A percentile compares a stretch with the other conserved stretches of the same genome.
These are phyloP conservation scores for Geotrichum klebahnii DNA, from an alignment of 1,139 yeast genomes.

Conservation along the genomic window DNA sequence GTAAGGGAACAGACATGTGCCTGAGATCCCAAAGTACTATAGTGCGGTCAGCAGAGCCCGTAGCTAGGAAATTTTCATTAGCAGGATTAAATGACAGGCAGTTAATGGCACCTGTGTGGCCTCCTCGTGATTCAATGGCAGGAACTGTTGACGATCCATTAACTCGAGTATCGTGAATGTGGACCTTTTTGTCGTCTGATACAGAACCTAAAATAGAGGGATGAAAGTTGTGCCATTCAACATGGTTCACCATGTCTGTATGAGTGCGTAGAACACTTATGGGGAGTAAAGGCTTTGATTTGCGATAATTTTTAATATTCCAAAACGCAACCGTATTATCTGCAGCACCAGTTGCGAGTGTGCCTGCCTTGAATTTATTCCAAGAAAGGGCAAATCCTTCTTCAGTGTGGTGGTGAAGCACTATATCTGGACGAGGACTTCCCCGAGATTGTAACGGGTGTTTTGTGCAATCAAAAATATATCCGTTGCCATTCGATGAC, in stretches of 20 bases:
- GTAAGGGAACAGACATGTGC: conserved; percentile 32
- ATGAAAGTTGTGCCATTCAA: conserved; percentile 46
- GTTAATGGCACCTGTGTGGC: conserved; percentile 51
- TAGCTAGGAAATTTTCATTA: conserved; percentile 54
- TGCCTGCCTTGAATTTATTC: conserved; percentile 39
- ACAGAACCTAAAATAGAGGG: conserved; percentile 65
- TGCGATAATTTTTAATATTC: conserved; percentile 43
- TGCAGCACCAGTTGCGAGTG: conserved; percentile 62
- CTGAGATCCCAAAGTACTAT: conserved; percentile 71
- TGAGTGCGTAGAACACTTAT: conserved; percentile 30
- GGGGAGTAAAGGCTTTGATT: conserved; percentile 24
- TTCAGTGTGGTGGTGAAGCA: conserved; percentile 54
- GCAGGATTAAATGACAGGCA: conserved; percentile 60
- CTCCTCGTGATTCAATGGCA: conserved; percentile 34
- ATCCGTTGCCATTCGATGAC: conserved; percentile 67
- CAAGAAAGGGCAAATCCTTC: conserved; percentile 76
- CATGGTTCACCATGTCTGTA: conserved; percentile 40
- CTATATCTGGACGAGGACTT: conserved; percentile 29
- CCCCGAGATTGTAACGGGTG: conserved; percentile 41
- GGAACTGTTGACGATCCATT: conserved; percentile 14
- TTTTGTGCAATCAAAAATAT: conserved; percentile 56
- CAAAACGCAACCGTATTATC: conserved; percentile 68
- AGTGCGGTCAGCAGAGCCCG: conserved; percentile 64
- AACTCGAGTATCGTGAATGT: conserved; percentile 63
- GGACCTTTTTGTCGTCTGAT: conserved; percentile 65